Evolutionary conservation across 2,329 filamentous ascomycete genomes (phyloP).

Genomic region (Ophiocordyceps unilateralis): DNA sequence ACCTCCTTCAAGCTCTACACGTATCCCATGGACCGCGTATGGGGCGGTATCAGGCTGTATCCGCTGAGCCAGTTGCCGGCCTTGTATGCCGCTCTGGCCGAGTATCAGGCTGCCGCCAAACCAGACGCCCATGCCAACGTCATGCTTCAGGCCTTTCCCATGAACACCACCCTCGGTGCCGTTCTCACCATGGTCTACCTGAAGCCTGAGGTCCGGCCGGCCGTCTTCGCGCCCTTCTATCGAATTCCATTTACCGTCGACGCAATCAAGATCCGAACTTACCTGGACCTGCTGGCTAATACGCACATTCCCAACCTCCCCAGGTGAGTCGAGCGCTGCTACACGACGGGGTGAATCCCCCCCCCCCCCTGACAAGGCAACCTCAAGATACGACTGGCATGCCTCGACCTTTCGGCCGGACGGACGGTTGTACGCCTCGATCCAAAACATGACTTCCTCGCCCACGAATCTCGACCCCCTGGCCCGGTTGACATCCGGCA

Average conservation of each 20-base stretch:
- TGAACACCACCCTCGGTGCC: background rate
- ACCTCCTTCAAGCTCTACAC: background rate
- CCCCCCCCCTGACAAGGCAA: too few relatives aligned
- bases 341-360: too few relatives aligned
- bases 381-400: background rate
- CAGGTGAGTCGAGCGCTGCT: too few relatives aligned
- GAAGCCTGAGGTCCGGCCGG: background rate
- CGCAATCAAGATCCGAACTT: background rate
- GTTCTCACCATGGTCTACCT: background rate
- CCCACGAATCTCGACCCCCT: background rate
- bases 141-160: background rate
- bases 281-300: background rate
- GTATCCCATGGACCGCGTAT: background rate
- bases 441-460: background rate
- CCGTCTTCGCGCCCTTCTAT: slow-evolving; percentile 1
- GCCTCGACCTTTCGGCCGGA: background rate
- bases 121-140: background rate
- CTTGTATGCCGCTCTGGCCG: background rate
- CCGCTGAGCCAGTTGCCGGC: background rate
- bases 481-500: background rate
- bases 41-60: background rate
- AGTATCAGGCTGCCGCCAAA: background rate
- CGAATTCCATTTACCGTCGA: background rate
- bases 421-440: background rate
- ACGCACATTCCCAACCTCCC: background rate